Conservation (phyloP, 805 yeast genomes). For the Candida vaughaniae region DNA sequence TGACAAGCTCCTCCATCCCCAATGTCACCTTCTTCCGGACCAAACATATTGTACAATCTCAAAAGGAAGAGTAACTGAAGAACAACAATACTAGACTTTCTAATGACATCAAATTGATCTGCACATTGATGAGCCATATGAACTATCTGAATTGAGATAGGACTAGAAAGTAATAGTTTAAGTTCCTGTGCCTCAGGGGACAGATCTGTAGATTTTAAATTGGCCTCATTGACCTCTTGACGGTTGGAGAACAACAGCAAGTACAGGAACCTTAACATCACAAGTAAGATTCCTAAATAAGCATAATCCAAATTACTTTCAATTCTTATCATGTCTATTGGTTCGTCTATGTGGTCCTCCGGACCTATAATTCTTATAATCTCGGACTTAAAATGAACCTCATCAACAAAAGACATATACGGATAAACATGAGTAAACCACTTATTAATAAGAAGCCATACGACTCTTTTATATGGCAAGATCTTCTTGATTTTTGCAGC, state of each 20-base stretch:
- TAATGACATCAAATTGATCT: slow-evolving; percentile 30
- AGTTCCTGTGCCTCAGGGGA: slow-evolving; percentile 21
- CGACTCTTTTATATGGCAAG: slow-evolving; percentile 53
- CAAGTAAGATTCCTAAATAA: slow-evolving; percentile 30
- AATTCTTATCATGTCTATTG: slow-evolving; percentile 22
- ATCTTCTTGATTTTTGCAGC: slow-evolving; percentile 40
- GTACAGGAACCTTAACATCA: slow-evolving; percentile 35
- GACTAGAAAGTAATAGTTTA: slow-evolving; percentile 28
- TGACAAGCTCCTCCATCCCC: slow-evolving; percentile 62
- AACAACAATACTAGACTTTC: slow-evolving; percentile 46
- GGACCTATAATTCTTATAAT: slow-evolving; percentile 47
- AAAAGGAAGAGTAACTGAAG: slow-evolving; percentile 54
- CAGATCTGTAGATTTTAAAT: slow-evolving; percentile 23
- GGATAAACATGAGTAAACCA: slow-evolving; percentile 62
- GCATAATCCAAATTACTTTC: slow-evolving; percentile 36
- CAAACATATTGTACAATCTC: slow-evolving; percentile 48
- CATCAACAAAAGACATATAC: slow-evolving; percentile 67
- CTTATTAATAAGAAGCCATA: slow-evolving; percentile 57
- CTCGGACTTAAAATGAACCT: slow-evolving; percentile 45
- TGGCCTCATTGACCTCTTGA: slow-evolving; percentile 26
- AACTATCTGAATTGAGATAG: slow-evolving; percentile 29
- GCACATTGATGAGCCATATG: slow-evolving; percentile 36
- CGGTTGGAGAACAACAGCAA: slow-evolving; percentile 38
- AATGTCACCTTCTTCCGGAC: slow-evolving; percentile 60
- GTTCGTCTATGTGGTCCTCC: slow-evolving; percentile 21